Evolutionary conservation across 1,139 yeast genomes (phyloP).

Genomic region (Suzukiozyma palmioleophila): DNA sequence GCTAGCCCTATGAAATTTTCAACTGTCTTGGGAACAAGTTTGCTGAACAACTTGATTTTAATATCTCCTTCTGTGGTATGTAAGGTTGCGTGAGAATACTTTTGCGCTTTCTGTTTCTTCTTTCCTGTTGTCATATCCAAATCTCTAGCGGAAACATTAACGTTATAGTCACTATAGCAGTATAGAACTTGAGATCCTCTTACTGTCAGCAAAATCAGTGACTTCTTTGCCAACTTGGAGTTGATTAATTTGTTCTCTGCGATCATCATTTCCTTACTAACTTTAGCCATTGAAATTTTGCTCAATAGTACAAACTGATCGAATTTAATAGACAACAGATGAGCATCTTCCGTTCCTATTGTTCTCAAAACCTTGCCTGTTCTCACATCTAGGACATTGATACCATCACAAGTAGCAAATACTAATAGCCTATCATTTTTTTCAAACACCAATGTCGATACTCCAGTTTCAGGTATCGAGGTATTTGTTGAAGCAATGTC

Average conservation of each 20-base stretch:
- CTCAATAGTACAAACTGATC: constrained; percentile 13
- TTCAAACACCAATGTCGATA: constrained; percentile 21
- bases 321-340: constrained; percentile 19
- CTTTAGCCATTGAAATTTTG: constrained; percentile 12
- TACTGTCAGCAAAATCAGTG: constrained; percentile 32
- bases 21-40: constrained; percentile 38
- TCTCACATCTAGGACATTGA: constrained; percentile 28
- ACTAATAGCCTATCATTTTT: constrained; percentile 27
- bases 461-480: constrained; percentile 13
- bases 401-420: constrained; percentile 30
- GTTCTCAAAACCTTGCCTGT: constrained; percentile 20
- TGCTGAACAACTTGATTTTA: constrained; percentile 28
- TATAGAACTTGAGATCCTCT: constrained; percentile 24
- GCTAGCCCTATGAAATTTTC: constrained; percentile 41
- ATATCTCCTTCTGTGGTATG: constrained; percentile 49
- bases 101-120: constrained; percentile 1
- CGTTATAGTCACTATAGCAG: constrained; percentile 22
- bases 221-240: constrained; percentile 25
- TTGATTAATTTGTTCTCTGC: constrained; percentile 33
- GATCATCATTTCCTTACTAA: constrained; percentile 29
- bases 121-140: constrained; percentile 11
- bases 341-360: constrained; percentile 28
- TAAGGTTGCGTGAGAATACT: constrained; percentile 18
- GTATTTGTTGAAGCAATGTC: constrained; percentile 1
- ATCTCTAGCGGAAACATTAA: constrained; percentile 13